Conservation (phyloP, 495 filamentous ascomycete species). For the Letharia columbiana region DNA sequence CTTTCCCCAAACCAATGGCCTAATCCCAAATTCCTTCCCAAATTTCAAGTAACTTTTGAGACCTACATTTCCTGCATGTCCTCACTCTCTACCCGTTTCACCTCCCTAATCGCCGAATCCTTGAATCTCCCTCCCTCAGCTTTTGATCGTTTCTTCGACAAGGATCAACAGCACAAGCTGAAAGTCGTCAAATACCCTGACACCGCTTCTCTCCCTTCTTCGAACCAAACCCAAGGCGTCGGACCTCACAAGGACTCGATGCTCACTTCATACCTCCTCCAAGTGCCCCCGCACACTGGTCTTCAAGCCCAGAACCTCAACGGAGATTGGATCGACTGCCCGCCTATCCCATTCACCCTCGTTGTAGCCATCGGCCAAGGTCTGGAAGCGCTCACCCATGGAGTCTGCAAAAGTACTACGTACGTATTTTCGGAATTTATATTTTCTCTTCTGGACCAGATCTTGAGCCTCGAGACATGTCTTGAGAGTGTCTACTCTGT, state of each 20-base stretch:
- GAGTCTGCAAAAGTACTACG: constrained; percentile 79
- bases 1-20: constrained; percentile 66
- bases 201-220: constrained; percentile 38
- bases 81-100: constrained; percentile 63
- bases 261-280: constrained; percentile 78
- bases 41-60: constrained; percentile 60
- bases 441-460: too few species aligned
- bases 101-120: constrained; percentile 78
- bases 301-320: constrained; percentile 83
- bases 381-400: constrained; percentile 80
- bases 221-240: constrained; percentile 51
- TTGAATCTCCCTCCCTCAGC: constrained; percentile 63
- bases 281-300: constrained; percentile 68
- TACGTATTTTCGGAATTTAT: too few species aligned
- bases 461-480: too few species aligned
- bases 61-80: constrained; percentile 71
- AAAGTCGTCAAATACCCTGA: constrained; percentile 90
- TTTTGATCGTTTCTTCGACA: constrained; percentile 77
- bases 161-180: constrained; percentile 75
- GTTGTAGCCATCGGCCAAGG: constrained; percentile 93
- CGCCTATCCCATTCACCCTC: constrained; percentile 45
- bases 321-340: constrained; percentile 66
- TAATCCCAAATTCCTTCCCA: constrained; percentile 52
- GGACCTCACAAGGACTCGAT: constrained; percentile 93
- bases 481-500: too few species aligned